phyloP scores from a whole-genome alignment of 805 yeast species.

The Candida taoyuanica region DNA sequence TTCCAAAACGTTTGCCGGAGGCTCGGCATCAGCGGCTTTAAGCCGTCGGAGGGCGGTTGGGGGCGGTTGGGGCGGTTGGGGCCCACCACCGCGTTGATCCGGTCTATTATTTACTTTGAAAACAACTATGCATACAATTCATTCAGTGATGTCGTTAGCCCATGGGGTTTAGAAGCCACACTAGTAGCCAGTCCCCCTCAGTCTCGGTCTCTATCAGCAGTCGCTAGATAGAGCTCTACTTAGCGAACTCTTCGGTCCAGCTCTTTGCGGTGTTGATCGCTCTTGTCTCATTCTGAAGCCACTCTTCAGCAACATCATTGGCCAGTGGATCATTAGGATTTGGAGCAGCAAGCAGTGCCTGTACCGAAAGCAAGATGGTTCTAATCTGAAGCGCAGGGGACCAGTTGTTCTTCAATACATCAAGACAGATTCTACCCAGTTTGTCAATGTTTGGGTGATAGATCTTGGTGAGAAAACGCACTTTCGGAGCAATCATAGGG shows the following conservation, averaged over 20 bases:
- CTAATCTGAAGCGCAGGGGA: conserved; percentile 96
- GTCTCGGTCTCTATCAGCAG: no score
- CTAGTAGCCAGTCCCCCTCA: no score
- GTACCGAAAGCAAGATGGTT: conserved; percentile 85
- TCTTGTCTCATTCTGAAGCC: conserved; percentile 79
- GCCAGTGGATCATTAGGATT: conserved; percentile 98
- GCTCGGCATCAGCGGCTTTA: no score
- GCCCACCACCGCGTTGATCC: no score
- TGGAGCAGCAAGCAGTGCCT: conserved; percentile 91
- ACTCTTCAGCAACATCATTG: conserved; percentile 94
- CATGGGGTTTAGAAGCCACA: no score
- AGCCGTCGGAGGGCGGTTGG: no score
- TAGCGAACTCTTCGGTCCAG: conserved; percentile 32
- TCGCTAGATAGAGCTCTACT: no score
- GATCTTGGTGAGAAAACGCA: conserved; percentile 86
- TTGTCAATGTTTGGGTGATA: conserved; percentile 97
- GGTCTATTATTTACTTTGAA: no score
- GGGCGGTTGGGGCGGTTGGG: no score
- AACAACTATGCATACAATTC: no score
- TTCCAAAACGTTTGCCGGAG: no score
- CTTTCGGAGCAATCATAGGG: conserved; percentile 97
- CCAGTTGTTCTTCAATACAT: conserved; percentile 94
- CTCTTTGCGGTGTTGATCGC: conserved; percentile 75
- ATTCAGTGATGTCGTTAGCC: no score
- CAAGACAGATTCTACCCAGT: conserved; percentile 91